Conservation (phyloP, 768 basidiomycete genomes). For the Sporobolomyces phaffii region DNA sequence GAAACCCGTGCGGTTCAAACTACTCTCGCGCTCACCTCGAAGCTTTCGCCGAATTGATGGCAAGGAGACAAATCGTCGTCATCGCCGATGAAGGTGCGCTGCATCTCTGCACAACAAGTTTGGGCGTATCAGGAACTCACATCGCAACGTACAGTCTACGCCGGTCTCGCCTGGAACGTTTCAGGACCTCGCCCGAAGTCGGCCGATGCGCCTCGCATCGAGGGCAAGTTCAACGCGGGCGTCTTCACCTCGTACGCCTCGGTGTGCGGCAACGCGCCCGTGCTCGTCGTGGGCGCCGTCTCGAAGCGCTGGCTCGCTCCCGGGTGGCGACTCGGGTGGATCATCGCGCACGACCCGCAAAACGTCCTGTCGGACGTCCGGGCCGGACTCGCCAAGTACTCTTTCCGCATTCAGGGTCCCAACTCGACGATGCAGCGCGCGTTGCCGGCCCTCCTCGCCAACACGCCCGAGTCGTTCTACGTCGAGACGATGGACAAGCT, state of each 20-base stretch:
- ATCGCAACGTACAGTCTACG: conserved; percentile 40
- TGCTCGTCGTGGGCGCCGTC: conserved; percentile 46
- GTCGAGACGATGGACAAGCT: conserved; percentile 27
- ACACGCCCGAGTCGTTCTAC: conserved; percentile 39
- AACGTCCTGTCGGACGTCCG: conserved; percentile 42
- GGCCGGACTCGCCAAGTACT: conserved; percentile 43
- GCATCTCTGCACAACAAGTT: background rate
- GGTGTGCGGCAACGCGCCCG: conserved; percentile 43
- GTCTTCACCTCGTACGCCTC: conserved; percentile 46
- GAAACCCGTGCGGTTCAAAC: conserved; percentile 48
- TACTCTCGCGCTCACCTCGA: conserved; percentile 43
- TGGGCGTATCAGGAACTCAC: background rate
- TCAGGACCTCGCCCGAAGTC: conserved; percentile 17
- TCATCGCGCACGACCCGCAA: conserved; percentile 46
- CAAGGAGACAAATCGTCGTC: conserved; percentile 44
- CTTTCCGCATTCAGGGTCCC: conserved; percentile 47
- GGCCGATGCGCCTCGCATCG: conserved; percentile 17
- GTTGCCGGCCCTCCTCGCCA: conserved; percentile 35
- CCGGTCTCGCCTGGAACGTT: conserved; percentile 44
- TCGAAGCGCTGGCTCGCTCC: conserved; percentile 49
- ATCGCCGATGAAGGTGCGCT: conserved; percentile 44
- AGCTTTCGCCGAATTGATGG: conserved; percentile 44
- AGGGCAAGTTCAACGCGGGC: conserved; percentile 40
- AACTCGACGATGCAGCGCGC: conserved; percentile 39
- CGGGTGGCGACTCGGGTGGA: conserved; percentile 48